Evolutionary conservation across 2,329 filamentous ascomycete species (phyloP).

Genomic region (Ophiostoma sp.): DNA sequence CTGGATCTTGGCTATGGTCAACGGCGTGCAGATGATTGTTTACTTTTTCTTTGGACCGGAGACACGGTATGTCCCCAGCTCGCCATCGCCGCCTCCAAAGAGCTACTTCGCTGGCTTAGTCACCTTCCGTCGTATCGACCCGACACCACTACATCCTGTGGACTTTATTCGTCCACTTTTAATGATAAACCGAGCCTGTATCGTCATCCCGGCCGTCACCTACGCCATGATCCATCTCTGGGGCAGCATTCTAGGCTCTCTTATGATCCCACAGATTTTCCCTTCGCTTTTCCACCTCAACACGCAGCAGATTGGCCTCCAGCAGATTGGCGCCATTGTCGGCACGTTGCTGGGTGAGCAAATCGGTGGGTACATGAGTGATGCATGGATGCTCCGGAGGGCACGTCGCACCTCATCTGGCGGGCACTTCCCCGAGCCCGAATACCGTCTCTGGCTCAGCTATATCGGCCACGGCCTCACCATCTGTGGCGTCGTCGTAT

Average conservation of each 20-base stretch:
- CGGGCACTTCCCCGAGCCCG: conserved; percentile 41
- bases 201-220: conserved; percentile 52
- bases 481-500: conserved; percentile 55
- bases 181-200: conserved; percentile 47
- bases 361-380: conserved; percentile 54
- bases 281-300: conserved; percentile 57
- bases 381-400: conserved; percentile 52
- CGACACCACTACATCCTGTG: conserved; percentile 46
- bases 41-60: conserved; percentile 58
- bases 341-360: conserved; percentile 61
- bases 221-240: conserved; percentile 61
- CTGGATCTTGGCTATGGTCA: conserved; percentile 57
- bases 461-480: conserved; percentile 54
- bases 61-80: conserved; percentile 53
- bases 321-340: conserved; percentile 58
- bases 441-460: conserved; percentile 58
- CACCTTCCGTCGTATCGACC: conserved; percentile 51
- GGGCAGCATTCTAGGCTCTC: conserved; percentile 52
- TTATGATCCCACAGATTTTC: conserved; percentile 62
- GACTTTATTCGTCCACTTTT: conserved; percentile 54
- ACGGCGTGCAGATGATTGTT: conserved; percentile 55
- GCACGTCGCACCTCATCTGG: conserved; percentile 33
- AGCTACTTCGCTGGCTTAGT: conserved; percentile 48
- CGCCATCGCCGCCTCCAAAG: neutral
- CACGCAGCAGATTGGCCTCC: conserved; percentile 58